These are phyloP conservation scores for Solanum tacnaense DNA, from an alignment of 257 asterid species.

Conservation along the genomic window DNA sequence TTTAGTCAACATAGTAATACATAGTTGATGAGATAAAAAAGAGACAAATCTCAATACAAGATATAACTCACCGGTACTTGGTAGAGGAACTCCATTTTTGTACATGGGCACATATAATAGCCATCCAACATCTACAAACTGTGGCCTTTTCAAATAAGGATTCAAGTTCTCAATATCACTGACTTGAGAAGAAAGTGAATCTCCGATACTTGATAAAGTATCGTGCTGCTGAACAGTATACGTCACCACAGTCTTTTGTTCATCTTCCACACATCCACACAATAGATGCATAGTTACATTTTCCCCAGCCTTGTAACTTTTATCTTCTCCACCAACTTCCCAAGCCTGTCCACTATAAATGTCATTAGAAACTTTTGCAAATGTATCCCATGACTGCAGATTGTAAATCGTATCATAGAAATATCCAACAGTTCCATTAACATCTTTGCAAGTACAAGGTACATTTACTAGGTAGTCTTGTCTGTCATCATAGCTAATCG, in stretches of 20 bases:
- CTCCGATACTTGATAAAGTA: slow-evolving; percentile 29
- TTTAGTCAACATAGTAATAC: neutral
- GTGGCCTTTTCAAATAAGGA: slow-evolving; percentile 21
- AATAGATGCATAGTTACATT: slow-evolving; percentile 31
- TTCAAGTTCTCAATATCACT: slow-evolving; percentile 32
- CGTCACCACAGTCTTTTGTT: slow-evolving; percentile 34
- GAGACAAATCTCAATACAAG: neutral
- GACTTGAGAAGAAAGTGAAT: slow-evolving; percentile 31
- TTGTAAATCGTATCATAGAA: slow-evolving; percentile 40
- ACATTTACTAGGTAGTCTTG: slow-evolving; percentile 40
- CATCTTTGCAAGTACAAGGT: slow-evolving; percentile 42
- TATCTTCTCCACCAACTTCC: slow-evolving; percentile 19
- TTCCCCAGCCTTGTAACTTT: neutral
- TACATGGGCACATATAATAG: slow-evolving; percentile 51
- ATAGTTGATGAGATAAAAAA: neutral
- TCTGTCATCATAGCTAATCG: slow-evolving; percentile 8
- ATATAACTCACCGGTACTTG: neutral
- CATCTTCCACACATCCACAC: slow-evolving; percentile 53
- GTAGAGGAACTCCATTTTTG: neutral
- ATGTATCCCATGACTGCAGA: slow-evolving; percentile 12
- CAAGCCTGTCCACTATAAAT: slow-evolving; percentile 45
- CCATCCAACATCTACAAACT: slow-evolving; percentile 41
- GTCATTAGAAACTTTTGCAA: slow-evolving; percentile 27
- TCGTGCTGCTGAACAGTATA: slow-evolving; percentile 46
- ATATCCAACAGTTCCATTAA: slow-evolving; percentile 32